Evolutionary conservation across 441 rosid species (phyloP), one percentile per base, ranked within the genome.

Genomic region (Aleurites moluccanus): DNA sequence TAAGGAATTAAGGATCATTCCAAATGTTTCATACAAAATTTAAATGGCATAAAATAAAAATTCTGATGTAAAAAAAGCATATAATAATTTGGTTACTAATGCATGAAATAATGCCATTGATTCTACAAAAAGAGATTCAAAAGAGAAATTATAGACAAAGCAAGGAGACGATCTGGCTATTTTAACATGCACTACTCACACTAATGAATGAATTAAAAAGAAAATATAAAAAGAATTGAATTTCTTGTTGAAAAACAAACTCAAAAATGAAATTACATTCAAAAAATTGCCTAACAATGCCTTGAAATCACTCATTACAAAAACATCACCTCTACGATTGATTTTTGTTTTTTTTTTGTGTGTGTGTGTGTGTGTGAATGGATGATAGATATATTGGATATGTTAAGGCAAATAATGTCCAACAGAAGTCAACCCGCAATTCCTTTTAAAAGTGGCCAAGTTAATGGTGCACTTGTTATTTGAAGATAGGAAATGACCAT

Each of bases 381-480:
- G 70, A 44, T 38, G 33, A 61, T 18, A 59, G 42, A 2, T 73
- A 15, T 14, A 64, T 25, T 52, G 71, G 42, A 35, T 64, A 50
- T 50, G 60, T 57, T 15, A 16, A 69, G 13, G 57, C 15, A 52
- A 15, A 28, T 9, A 40, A 40, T 14, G 13, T 71, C 3, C 3
- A 28, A 27, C 30, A 30, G 60, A 50, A 73, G 76, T 73, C 76
- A 73, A 28, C 55, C 47, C 42, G 21, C 15, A 44, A 49, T 56
- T 49, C 53, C 67, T 47, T 63, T 60, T 21, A 52, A 8, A 64
- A 77, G 80, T 71, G 75, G 80, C 42, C 75, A 77, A 77, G 40
- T 71, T 70, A 72, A 55, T n/a, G 20, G 35, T 78, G 82, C 83
- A 79, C 74, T 76, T 70, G 11, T 0, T 49, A 44, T 74, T 64